Base-by-base conservation (phyloP, 2,329 filamentous ascomycete genomes). In the Ophiostoma montium region DNA sequence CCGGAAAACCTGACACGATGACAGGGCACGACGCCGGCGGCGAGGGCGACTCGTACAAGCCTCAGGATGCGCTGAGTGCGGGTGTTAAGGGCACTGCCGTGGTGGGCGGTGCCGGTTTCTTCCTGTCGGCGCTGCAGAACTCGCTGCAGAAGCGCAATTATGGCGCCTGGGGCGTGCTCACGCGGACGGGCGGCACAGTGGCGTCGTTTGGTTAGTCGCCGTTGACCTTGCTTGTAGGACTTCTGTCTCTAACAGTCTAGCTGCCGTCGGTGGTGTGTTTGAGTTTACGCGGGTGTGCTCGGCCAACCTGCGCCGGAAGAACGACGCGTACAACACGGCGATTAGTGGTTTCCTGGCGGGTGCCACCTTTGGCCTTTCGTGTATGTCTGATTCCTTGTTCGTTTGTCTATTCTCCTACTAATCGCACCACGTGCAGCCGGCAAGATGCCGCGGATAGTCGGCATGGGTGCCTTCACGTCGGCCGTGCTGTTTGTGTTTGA, bases 291-390 rank as follows among this genome's bases (percentile, higher is more conserved):
- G 76, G 58, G 76, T 75, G 58, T 84, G 86, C 46, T 74, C 83
- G 42, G 86, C 86, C 65, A 95, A 95, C 69, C 70, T 95, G 56
- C 82, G 88, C 60, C 75, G 88, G 66, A 87, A 84, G 69, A 78
- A 95, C 52, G 89, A 95, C 63, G 70, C 73, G 56, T 82, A 76
- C 68, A 92, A 89, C 65, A 70, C 80, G 50, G 76, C 78, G 36
- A 70, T 88, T 53, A 87, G 81, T 56, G 86, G 87, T 49, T 87
- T 92, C 65, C 70, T 84, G 46, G 80, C 76, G 46, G 89, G 89
- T 56, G 71, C 79, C 39, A 71, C 86, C 48, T 61, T 89, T 42
- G 89, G 87, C 49, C 63, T 94, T 51, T 71, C 73, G 59, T 75
- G 88, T 94, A 75, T 51, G 78, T 60, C 18, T 23, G 7, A 30